A percentile compares a stretch with the other conserved stretches of the same genome.
Evolutionary conservation across 805 yeast species (phyloP).

Genomic region (Ogataea parapolymorpha): DNA sequence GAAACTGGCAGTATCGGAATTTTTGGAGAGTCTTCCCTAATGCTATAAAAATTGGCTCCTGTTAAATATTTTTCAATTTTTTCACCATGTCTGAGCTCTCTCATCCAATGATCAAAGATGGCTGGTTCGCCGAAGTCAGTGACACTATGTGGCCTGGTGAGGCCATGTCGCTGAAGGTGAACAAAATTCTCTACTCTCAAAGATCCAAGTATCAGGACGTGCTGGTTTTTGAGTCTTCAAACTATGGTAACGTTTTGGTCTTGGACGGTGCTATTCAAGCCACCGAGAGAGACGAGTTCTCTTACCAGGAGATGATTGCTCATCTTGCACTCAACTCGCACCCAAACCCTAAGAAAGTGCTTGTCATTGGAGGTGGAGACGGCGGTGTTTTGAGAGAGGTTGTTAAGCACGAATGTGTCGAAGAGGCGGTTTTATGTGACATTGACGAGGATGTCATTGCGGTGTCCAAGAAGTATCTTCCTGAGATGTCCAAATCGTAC

Average conservation of each 20-base stretch:
- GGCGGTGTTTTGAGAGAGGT: constrained; percentile 97
- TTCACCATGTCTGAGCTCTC: constrained; percentile 36
- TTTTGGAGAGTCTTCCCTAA: no score
- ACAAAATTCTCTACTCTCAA: constrained; percentile 80
- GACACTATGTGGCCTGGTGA: constrained; percentile 99
- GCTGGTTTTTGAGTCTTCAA: constrained; percentile 85
- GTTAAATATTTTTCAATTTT: constrained; percentile 1
- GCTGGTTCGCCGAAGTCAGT: constrained; percentile 96
- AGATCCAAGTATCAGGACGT: constrained; percentile 91
- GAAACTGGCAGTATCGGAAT: no score
- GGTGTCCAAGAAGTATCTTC: constrained; percentile 82
- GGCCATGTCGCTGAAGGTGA: constrained; percentile 89
- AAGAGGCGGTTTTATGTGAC: constrained; percentile 88
- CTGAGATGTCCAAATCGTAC: constrained; percentile 82
- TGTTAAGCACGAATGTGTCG: constrained; percentile 82
- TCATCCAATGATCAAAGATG: constrained; percentile 66
- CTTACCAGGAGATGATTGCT: constrained; percentile 98
- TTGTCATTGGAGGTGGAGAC: constrained; percentile 98
- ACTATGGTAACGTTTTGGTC: constrained; percentile 93
- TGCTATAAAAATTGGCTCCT: neutral
- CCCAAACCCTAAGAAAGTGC: constrained; percentile 88
- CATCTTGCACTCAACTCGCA: constrained; percentile 91
- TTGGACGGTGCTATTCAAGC: constrained; percentile 94
- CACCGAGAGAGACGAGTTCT: constrained; percentile 95
- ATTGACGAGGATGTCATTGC: constrained; percentile 92